These are phyloP conservation scores for Lathyrus aphaca DNA, from an alignment of 306 rosid genomes.

Conservation along the genomic window DNA sequence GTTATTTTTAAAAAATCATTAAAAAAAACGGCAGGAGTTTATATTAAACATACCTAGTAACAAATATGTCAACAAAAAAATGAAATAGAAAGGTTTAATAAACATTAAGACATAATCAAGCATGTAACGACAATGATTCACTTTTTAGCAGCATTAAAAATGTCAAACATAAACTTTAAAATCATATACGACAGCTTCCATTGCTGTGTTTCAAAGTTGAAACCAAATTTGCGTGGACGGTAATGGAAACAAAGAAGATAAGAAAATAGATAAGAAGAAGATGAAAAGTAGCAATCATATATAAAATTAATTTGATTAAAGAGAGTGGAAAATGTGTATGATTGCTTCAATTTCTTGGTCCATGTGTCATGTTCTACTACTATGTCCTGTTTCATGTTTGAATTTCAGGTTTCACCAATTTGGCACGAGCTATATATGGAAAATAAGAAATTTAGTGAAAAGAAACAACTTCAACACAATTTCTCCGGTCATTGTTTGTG, in stretches of 20 bases:
- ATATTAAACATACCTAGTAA: too few species aligned
- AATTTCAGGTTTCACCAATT: conserved; percentile 5
- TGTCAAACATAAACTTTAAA: conserved; percentile 23
- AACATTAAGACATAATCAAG: neutral
- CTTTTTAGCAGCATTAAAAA: conserved; percentile 30
- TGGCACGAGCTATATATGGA: conserved; percentile 28
- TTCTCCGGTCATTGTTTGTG: neutral
- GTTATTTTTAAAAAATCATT: too few species aligned
- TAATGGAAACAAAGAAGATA: conserved; percentile 4
- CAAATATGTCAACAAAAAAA: too few species aligned
- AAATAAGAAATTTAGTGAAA: neutral
- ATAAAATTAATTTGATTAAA: neutral
- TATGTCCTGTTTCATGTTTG: conserved; percentile 7
- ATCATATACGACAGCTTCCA: neutral
- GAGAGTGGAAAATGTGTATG: neutral
- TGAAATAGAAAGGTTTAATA: too few species aligned
- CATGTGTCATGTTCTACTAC: neutral
- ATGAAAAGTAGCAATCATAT: neutral
- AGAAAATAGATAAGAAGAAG: conserved; percentile 4
- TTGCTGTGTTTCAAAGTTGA: conserved; percentile 3
- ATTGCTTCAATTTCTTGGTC: conserved; percentile 5
- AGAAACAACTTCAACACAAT: neutral
- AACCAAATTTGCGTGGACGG: conserved; percentile 28
- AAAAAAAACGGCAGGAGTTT: too few species aligned
- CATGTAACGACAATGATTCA: conserved; percentile 43